Conservation (phyloP, 768 basidiomycete species). For the Suillus ampliporus region DNA sequence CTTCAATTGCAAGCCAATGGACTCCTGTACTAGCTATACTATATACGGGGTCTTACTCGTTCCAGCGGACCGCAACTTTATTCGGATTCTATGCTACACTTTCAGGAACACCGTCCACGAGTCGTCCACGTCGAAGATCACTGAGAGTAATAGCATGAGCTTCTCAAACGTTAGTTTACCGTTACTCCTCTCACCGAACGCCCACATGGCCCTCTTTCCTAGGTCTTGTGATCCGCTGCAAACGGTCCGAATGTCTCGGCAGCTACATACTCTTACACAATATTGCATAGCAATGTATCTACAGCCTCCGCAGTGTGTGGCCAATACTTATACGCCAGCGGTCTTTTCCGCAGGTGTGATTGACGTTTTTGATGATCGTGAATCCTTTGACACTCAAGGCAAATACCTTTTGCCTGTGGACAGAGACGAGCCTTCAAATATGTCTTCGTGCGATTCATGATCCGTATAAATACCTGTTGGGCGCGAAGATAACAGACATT, state of each 20-base stretch:
- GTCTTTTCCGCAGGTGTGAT: neutral
- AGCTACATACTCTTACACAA: neutral
- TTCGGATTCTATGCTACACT: constrained; percentile 19
- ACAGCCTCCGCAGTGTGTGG: constrained; percentile 13
- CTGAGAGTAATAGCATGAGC: constrained; percentile 28
- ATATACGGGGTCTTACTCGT: constrained; percentile 36
- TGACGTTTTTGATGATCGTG: neutral
- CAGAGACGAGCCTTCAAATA: neutral
- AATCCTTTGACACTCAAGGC: constrained; percentile 1
- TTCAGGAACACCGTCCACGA: constrained; percentile 24
- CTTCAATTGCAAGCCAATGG: constrained; percentile 2
- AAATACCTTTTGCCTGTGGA: neutral
- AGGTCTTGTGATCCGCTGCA: constrained; percentile 30
- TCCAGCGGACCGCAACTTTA: constrained; percentile 25
- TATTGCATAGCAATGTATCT: neutral
- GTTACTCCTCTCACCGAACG: constrained; percentile 17
- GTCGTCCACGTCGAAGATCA: neutral
- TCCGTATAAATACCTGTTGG: neutral
- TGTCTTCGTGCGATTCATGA: neutral
- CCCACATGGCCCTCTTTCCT: constrained; percentile 8
- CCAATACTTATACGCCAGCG: constrained; percentile 5
- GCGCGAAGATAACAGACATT: constrained; percentile 23
- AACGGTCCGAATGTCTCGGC: constrained; percentile 22
- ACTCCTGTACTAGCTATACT: constrained; percentile 16
- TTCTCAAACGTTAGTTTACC: constrained; percentile 31